Conservation (phyloP, 768 basidiomycete species). For the Myochromella boudieri region DNA sequence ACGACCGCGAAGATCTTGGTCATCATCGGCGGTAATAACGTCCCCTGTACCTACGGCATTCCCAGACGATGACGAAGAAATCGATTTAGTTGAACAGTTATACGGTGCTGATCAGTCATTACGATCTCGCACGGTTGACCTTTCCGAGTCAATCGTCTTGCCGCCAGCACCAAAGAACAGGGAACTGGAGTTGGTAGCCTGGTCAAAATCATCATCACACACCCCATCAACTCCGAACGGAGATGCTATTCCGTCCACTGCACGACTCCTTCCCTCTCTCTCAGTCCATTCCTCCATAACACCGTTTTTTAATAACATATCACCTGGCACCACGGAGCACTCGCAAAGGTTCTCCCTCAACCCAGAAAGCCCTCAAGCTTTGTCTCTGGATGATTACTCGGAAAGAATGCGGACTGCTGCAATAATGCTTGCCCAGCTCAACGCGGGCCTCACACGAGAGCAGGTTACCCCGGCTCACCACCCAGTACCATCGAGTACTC, state of each 20-base stretch:
- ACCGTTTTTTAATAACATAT: conserved; percentile 3
- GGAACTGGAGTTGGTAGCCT: conserved; percentile 82
- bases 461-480: conserved; percentile 27
- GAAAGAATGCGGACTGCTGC: conserved; percentile 98
- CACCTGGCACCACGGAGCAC: conserved; percentile 12
- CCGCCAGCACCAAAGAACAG: conserved; percentile 85
- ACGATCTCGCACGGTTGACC: conserved; percentile 66
- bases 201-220: conserved; percentile 69
- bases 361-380: conserved; percentile 25
- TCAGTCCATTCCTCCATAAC: conserved; percentile 5
- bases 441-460: conserved; percentile 72
- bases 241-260: conserved; percentile 18
- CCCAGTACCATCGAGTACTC: conserved; percentile 3
- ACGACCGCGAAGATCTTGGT: conserved; percentile 19
- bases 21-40: conserved; percentile 22
- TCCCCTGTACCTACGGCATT: conserved; percentile 21
- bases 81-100: conserved; percentile 95
- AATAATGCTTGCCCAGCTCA: conserved; percentile 96
- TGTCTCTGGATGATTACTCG: conserved; percentile 96
- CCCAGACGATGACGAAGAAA: conserved; percentile 72
- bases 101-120: conserved; percentile 81
- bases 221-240: conserved; percentile 33
- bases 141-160: conserved; percentile 83
- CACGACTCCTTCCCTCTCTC: conserved; percentile 11
- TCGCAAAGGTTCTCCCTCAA: conserved; percentile 12